Base-by-base conservation (phyloP, 257 asterid genomes). In the Fraxinus quadrangulata region DNA sequence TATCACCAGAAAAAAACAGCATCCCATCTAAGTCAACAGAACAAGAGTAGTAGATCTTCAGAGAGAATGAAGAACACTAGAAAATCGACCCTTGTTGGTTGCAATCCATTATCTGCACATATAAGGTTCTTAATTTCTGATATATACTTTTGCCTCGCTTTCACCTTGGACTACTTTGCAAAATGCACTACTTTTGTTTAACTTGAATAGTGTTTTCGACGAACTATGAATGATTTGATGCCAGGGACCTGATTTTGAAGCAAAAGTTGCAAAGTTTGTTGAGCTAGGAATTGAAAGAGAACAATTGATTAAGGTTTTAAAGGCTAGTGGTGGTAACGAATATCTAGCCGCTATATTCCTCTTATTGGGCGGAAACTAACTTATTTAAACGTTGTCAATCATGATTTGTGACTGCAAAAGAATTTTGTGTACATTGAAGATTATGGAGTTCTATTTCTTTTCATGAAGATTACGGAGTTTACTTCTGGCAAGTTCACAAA, bases 201-300 rank as follows among this genome's bases (percentile, higher is more conserved):
- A 42, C 69, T 54, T 2, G 40, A 67, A 16, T 42, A 4, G 9
- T 16, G 40, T 31, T 19, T 68, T 36, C 10, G 40, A 8, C 40
- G 7, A 6, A 36, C 10, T 5, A 7, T 5, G 42, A 39, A 17
- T 59, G 79, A 26, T 61, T 30, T 81, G 68, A n/a, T 74, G 77
- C 37, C 89, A 89, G 96, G 96, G 92, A 77, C 80, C 91, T 28
- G 97, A 89, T 31, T 94, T 92, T 79, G 98, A 95, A 83, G 97
- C 94, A 70, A 95, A 95, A 88, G 92, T 91, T 56, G 82, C 90
- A 10, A 95, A 90, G 91, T 90, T 95, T 67, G 89, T 93, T 7
- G 98, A 95, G 88, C 88, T 95, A 4, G 99, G 98, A 19, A 90
- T 93, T 72, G 97, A 91, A 74, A 84, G 97, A 87, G 97, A 92